Evolutionary conservation across 306 rosid species (phyloP).

Genomic region (Quercus berberidifolia): DNA sequence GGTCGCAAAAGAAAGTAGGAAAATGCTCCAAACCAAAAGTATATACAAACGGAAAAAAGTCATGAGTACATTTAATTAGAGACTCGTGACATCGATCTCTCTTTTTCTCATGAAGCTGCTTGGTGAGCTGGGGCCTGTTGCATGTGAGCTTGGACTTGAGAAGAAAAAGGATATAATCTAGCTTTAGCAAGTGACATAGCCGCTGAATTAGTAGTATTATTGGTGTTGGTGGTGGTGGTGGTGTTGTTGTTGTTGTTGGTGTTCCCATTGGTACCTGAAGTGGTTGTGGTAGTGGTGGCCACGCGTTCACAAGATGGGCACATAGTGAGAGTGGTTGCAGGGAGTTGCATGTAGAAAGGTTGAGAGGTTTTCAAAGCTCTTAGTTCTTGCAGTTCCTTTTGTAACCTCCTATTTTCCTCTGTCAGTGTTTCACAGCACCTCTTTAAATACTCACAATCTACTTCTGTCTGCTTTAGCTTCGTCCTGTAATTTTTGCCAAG

Average conservation of each 20-base stretch:
- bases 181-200: constrained; percentile 29
- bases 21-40: constrained; percentile 20
- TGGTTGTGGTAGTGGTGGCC: constrained; percentile 27
- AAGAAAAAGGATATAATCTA: constrained; percentile 20
- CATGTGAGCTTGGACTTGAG: constrained; percentile 32
- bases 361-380: constrained; percentile 81
- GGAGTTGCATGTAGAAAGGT: constrained; percentile 89
- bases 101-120: constrained; percentile 24
- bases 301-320: constrained; percentile 93
- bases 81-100: background rate
- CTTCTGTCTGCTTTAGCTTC: constrained; percentile 96
- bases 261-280: background rate
- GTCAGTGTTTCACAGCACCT: constrained; percentile 86
- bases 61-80: background rate
- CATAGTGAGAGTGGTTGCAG: constrained; percentile 98
- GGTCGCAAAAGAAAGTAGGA: background rate
- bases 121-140: constrained; percentile 41
- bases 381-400: constrained; percentile 86
- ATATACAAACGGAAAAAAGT: constrained; percentile 10
- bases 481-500: constrained; percentile 44
- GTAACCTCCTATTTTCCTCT: constrained; percentile 89
- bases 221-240: background rate
- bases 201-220: constrained; percentile 3
- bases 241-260: background rate
- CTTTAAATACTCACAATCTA: constrained; percentile 91